Evolutionary conservation across 2,329 filamentous ascomycete species (phyloP), one percentile per base, ranked within the genome.

Genomic region (Colletotrichum sp.): DNA sequence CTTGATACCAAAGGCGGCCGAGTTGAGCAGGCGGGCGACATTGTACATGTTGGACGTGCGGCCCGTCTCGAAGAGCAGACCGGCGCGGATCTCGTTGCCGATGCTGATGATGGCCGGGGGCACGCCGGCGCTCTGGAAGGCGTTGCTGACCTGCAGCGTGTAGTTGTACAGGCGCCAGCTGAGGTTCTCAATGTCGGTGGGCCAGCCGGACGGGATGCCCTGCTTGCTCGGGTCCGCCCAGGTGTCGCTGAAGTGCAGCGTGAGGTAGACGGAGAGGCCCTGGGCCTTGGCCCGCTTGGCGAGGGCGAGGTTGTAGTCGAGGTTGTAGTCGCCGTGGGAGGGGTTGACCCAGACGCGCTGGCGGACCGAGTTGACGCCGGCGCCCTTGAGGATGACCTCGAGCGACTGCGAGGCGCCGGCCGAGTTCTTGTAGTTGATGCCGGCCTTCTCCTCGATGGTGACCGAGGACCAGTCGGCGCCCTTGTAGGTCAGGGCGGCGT

Each of bases 301-400:
- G n/a, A 95, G 87, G 71, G 90, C 85, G 77, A 95, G 81, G 81
- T 94, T 95, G 84, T 95, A 95, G 74, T 90, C 90, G 57, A 95
- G 87, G 82, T 93, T 90, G 82, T 95, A 95, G 78, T 89, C 87
- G 61, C 92, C 92, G 78, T 91, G 88, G 13, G 88, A 85, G 0
- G 92, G 91, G 79, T 93, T 93, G 28, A 95, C 93, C 93, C 93
- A 95, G 58, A 95, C 83, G 30, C 94, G 88, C 82, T 95, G 93
- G 21, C 93, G 90, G 61, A 94, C 91, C 0, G 91, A 93, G 82
- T 94, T 95, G 78, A 94, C 90, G 16, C 93, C 93, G 32, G 87
- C 90, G 13, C 84, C 85, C 5, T 87, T 89, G 5, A 95, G 84
- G 69, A 95, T 94, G 3, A 84, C 87, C 80, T 95, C 93, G 2